Evolutionary conservation across 78 protist genomes (phyloP).

Genomic region (Creolimax fragrantissima): DNA sequence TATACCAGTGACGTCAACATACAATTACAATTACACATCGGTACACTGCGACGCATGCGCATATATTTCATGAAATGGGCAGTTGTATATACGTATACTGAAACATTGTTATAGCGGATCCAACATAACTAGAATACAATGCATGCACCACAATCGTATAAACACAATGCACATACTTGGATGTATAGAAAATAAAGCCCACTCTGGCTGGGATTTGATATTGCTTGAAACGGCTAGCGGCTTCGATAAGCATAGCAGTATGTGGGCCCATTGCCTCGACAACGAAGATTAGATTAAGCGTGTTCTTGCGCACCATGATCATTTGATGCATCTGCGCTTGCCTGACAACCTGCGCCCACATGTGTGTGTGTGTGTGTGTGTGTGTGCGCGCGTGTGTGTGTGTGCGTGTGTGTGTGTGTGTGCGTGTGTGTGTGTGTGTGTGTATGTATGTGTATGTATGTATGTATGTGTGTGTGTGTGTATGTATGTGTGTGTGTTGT

Average conservation of each 20-base stretch:
- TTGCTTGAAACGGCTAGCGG: background rate
- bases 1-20: background rate
- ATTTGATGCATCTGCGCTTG: background rate
- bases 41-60: background rate
- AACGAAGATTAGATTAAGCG: background rate
- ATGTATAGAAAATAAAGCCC: background rate
- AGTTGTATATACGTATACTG: background rate
- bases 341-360: background rate
- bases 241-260: background rate
- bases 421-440: background rate
- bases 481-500: background rate
- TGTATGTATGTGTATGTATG: background rate
- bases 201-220: background rate
- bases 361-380: background rate
- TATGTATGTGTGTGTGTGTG: background rate
- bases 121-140: background rate
- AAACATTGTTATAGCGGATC: background rate
- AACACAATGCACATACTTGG: background rate
- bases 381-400: background rate
- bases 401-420: background rate
- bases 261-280: background rate
- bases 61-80: background rate
- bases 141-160: background rate
- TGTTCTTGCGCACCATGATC: background rate
- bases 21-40: background rate